Conservation (phyloP, 768 basidiomycete species). For the Baorangia bicolor region DNA sequence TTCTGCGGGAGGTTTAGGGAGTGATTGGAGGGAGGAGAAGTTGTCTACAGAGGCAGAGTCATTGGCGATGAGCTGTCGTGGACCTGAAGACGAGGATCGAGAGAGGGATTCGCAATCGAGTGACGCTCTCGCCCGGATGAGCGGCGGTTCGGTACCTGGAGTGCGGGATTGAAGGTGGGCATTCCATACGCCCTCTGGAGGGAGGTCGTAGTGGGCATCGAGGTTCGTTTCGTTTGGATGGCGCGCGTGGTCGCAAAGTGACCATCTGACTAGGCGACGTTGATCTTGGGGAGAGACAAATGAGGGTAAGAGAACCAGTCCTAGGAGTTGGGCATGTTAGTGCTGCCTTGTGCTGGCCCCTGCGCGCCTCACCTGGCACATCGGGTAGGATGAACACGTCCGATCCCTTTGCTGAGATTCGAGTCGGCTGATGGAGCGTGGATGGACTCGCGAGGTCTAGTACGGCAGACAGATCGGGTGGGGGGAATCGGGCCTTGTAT, state of each 20-base stretch:
- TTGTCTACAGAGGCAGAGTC: constrained; percentile 60
- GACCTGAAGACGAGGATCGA: constrained; percentile 40
- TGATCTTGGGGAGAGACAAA: constrained; percentile 67
- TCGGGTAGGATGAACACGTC: constrained; percentile 13
- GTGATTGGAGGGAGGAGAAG: constrained; percentile 48
- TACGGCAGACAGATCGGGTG: constrained; percentile 66
- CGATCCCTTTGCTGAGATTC: background rate
- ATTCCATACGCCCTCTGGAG: constrained; percentile 77
- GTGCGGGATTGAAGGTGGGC: constrained; percentile 41
- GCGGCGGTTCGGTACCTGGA: constrained; percentile 38
- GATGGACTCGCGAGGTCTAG: constrained; percentile 52
- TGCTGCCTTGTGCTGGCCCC: background rate
- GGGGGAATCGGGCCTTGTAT: constrained; percentile 78
- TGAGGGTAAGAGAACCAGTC: constrained; percentile 80
- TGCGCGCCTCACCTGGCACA: constrained; percentile 41
- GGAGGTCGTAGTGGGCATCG: constrained; percentile 81
- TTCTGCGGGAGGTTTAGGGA: constrained; percentile 58
- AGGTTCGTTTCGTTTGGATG: constrained; percentile 88
- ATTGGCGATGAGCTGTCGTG: constrained; percentile 70
- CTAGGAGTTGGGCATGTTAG: constrained; percentile 40
- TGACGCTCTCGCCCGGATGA: constrained; percentile 37
- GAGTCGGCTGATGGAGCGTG: background rate
- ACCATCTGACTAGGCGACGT: constrained; percentile 65
- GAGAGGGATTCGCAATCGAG: constrained; percentile 10
- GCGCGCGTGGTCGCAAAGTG: constrained; percentile 72